These are phyloP conservation scores for Spinellus fusiger DNA, from an alignment of 192 early-diverging fungal species.

Conservation along the genomic window DNA sequence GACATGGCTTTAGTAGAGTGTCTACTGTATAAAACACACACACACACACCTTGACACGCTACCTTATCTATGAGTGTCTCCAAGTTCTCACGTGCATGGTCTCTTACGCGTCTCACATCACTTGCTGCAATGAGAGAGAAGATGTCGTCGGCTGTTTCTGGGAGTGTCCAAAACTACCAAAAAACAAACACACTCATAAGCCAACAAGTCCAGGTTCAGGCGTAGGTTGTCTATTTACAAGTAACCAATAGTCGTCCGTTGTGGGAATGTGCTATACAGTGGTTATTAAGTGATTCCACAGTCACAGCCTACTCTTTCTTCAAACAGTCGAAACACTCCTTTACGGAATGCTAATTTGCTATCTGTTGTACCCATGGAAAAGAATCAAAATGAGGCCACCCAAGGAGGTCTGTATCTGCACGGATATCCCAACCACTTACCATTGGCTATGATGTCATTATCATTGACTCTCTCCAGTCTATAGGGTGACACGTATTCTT, in stretches of 20 bases:
- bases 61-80: conserved; percentile 73
- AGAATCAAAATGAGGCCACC: background rate
- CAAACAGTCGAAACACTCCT: conserved; percentile 76
- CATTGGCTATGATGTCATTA: too few species aligned
- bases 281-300: background rate
- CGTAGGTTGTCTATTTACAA: conserved; percentile 26
- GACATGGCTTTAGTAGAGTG: too few species aligned
- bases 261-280: conserved; percentile 29
- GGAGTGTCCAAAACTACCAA: conserved; percentile 66
- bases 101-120: conserved; percentile 75
- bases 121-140: conserved; percentile 79
- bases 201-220: background rate
- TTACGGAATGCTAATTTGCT: conserved; percentile 84
- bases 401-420: too few species aligned
- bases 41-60: background rate
- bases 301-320: conserved; percentile 55
- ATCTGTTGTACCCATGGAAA: conserved; percentile 77
- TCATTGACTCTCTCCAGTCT: too few species aligned
- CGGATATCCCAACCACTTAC: too few species aligned
- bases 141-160: conserved; percentile 74
- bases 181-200: background rate
- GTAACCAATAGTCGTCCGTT: conserved; percentile 38
- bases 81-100: conserved; percentile 70
- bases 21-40: background rate
- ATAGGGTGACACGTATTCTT: too few species aligned